Evolutionary conservation across 148 eudicot genomes (phyloP), one percentile per base, ranked within the genome.

Genomic region (Camellia sinensis): DNA sequence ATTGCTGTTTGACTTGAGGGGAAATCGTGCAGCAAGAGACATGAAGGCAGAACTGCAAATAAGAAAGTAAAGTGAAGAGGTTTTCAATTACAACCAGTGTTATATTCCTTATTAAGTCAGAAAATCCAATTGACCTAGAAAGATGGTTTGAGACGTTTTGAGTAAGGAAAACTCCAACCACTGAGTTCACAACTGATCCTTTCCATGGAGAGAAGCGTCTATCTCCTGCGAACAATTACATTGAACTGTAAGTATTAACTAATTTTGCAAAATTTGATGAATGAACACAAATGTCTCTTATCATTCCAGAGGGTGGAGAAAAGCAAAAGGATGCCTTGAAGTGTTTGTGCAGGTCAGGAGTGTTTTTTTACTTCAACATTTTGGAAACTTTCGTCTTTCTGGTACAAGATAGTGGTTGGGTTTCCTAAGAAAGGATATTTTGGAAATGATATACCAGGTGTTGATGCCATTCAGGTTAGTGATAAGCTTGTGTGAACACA

Each of bases 141-240:
- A 94, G 91, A 80, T 96, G 99, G 85, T 96, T 98, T 73, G 98
- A 96, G 61, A 96, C 99, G 81, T 96, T 96, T 83, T 96, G 99
- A 29, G 99, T 96, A 43, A 96, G 95, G 75, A 93, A 96, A 80
- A 96, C 99, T 70, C 99, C 99, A 84, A 96, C 85, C 61, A 93
- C 97, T 7, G 99, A 96, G 87, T 96, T 98, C 65, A 96, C 82
- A 61, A 96, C 97, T 73, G 99, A 96, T 79, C 99, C 99, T 86
- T 96, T 96, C 99, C 99, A 96, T 40, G 89, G 92, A 75, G 98
- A 88, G 80, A 96, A 96, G 76, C 94, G 97, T 61, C 99, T 87
- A 86, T 96, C 98, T 70, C 99, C 99, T 96, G 93, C 66, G 63
- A 85, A 66, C 19, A 80, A 71, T 19, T 18, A 52, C 3, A 18